These are phyloP conservation scores for Cytospora leucostoma DNA, from an alignment of 2,329 filamentous ascomycete genomes.

Conservation along the genomic window DNA sequence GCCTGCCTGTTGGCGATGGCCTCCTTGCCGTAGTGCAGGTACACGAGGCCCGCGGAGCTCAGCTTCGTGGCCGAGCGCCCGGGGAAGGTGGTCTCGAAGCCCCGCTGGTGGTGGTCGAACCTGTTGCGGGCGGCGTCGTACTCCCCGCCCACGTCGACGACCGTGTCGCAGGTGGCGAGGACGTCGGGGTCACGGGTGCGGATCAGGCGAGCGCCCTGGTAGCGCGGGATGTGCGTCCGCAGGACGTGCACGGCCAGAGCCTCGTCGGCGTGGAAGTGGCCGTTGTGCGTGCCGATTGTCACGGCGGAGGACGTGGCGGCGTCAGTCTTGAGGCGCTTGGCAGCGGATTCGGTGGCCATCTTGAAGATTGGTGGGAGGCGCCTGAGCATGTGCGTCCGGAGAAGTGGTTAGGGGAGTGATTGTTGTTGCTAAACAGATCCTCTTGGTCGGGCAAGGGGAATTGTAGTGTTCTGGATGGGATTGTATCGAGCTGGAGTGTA, in stretches of 20 bases:
- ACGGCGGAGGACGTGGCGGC: conserved; percentile 45
- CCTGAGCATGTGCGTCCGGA: conserved; percentile 44
- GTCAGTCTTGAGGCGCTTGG: conserved; percentile 83
- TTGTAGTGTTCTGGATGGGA: not conserved
- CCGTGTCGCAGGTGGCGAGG: conserved; percentile 83
- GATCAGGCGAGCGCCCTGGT: conserved; percentile 71
- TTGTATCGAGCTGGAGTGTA: not conserved
- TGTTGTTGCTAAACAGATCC: not conserved
- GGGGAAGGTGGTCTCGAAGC: conserved; percentile 84
- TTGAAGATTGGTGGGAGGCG: conserved; percentile 35
- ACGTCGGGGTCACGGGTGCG: conserved; percentile 83
- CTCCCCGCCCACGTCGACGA: conserved; percentile 96
- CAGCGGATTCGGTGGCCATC: conserved; percentile 66
- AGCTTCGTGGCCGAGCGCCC: conserved; percentile 77
- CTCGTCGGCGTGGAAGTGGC: conserved; percentile 98
- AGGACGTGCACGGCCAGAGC: conserved; percentile 96
- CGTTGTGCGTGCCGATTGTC: conserved; percentile 91
- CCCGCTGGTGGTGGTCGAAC: conserved; percentile 97
- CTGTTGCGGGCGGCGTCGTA: conserved; percentile 77
- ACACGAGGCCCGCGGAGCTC: conserved; percentile 89
- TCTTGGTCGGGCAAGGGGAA: not conserved
- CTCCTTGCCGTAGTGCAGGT: conserved; percentile 87
- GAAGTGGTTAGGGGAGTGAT: not conserved
- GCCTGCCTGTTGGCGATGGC: conserved; percentile 73
- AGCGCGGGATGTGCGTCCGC: conserved; percentile 75